Evolutionary conservation across 169 alveolate genomes (phyloP).

Genomic region (Cytauxzoon felis): DNA sequence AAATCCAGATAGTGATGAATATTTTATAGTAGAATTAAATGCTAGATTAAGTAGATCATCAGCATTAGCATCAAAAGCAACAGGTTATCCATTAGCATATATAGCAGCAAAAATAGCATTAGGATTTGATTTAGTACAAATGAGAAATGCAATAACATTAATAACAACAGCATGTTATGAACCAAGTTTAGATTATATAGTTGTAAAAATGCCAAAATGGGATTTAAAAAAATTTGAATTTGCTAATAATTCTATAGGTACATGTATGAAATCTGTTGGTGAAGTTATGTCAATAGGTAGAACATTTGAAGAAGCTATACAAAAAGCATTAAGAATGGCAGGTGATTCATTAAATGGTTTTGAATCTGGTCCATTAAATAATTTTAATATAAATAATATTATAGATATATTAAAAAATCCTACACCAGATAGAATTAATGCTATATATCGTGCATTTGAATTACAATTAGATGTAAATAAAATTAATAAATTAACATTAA

Average conservation of each 20-base stretch:
- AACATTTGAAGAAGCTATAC: conserved; percentile 86
- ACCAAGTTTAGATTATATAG: conserved; percentile 84
- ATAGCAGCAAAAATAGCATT: conserved; percentile 86
- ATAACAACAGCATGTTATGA: conserved; percentile 88
- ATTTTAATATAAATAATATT: conserved; percentile 31
- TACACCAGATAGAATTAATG: conserved; percentile 74
- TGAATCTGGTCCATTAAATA: conserved; percentile 57
- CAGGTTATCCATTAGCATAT: conserved; percentile 88
- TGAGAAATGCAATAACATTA: conserved; percentile 78
- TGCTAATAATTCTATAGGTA: conserved; percentile 75
- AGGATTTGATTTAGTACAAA: conserved; percentile 75
- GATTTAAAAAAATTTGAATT: conserved; percentile 81
- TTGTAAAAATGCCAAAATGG: conserved; percentile 85
- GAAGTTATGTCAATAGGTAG: conserved; percentile 88
- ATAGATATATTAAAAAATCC: conserved; percentile 63
- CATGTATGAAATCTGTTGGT: conserved; percentile 86
- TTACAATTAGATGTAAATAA: conserved; percentile 71
- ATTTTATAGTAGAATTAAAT: conserved; percentile 84
- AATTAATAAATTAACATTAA: conserved; percentile 70
- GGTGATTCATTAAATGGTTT: conserved; percentile 66
- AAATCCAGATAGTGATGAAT: conserved; percentile 79
- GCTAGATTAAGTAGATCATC: conserved; percentile 86
- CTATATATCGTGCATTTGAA: conserved; percentile 81
- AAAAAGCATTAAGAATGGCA: conserved; percentile 82
- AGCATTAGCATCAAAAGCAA: conserved; percentile 86